Conservation (phyloP, 169 alveolate species). For the Eimeria maxima region DNA sequence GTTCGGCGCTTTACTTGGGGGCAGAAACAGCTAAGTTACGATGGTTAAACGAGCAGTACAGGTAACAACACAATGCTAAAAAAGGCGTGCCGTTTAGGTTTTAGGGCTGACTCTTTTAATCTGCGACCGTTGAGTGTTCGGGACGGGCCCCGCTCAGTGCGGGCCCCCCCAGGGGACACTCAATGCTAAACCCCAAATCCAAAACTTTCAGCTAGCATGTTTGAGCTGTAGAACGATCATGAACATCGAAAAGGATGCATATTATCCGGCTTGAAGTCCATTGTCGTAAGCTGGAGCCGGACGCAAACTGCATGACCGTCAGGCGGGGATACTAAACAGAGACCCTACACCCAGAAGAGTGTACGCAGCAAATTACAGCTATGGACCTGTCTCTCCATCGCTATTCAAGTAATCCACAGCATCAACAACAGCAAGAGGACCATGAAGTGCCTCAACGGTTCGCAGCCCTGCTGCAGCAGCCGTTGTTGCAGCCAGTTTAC, state of each 20-base stretch:
- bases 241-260: background rate
- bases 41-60: background rate
- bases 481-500: slow-evolving; percentile 30
- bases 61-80: background rate
- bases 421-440: slow-evolving; percentile 9
- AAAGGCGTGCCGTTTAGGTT: background rate
- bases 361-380: background rate
- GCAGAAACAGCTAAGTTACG: background rate
- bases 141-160: background rate
- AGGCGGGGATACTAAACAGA: background rate
- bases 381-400: background rate
- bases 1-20: background rate
- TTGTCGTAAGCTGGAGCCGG: background rate
- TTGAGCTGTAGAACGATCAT: background rate
- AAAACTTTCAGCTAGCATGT: background rate
- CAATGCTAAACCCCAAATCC: background rate
- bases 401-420: background rate
- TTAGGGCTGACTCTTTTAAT: background rate
- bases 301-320: background rate
- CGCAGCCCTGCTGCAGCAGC: slow-evolving; percentile 56
- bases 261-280: background rate
- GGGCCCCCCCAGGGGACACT: background rate
- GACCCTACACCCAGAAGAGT: background rate
- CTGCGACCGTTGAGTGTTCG: background rate
- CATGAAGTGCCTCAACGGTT: background rate